Percentiles rank a stretch among this genome's conserved stretches.
These are phyloP conservation scores for Lecanoromycetidae sp. DNA, from an alignment of 2,329 filamentous ascomycete species.

Conservation along the genomic window DNA sequence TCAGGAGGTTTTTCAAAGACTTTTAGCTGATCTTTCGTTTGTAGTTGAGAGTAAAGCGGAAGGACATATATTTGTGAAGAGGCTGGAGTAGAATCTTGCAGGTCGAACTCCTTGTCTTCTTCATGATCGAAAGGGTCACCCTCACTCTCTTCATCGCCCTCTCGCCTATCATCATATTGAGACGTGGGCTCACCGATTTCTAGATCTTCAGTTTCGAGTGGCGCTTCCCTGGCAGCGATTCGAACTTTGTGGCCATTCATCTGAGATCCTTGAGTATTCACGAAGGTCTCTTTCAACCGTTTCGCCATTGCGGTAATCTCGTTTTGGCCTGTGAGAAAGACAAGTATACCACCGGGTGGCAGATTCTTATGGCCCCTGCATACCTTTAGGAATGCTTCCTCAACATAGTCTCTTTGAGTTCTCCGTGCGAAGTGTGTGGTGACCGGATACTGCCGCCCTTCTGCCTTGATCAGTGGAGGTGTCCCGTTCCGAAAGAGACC, in stretches of 20 bases:
- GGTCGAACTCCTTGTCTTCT: slow-evolving; percentile 51
- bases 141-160: slow-evolving; percentile 49
- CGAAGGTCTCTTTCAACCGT: slow-evolving; percentile 58
- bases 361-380: slow-evolving; percentile 78
- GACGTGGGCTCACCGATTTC: slow-evolving; percentile 56
- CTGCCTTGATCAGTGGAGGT: slow-evolving; percentile 76
- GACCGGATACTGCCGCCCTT: slow-evolving; percentile 84
- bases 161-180: slow-evolving; percentile 40
- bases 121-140: slow-evolving; percentile 45
- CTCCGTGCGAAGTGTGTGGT: slow-evolving; percentile 76
- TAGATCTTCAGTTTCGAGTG: slow-evolving; percentile 74
- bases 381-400: slow-evolving; percentile 81
- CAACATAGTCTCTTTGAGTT: slow-evolving; percentile 77
- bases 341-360: slow-evolving; percentile 78
- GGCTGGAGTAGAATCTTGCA: slow-evolving; percentile 48
- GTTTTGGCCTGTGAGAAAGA: slow-evolving; percentile 87
- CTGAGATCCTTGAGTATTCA: slow-evolving; percentile 37
- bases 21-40: slow-evolving; percentile 77
- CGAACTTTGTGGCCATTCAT: slow-evolving; percentile 55
- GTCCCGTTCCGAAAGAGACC: slow-evolving; percentile 60
- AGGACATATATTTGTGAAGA: slow-evolving; percentile 69
- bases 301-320: slow-evolving; percentile 82
- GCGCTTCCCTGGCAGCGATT: slow-evolving; percentile 63
- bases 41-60: slow-evolving; percentile 86
- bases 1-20: slow-evolving; percentile 81